Evolutionary conservation across 305 asterid genomes (phyloP).

Genomic region (Fraxinus dipetala): DNA sequence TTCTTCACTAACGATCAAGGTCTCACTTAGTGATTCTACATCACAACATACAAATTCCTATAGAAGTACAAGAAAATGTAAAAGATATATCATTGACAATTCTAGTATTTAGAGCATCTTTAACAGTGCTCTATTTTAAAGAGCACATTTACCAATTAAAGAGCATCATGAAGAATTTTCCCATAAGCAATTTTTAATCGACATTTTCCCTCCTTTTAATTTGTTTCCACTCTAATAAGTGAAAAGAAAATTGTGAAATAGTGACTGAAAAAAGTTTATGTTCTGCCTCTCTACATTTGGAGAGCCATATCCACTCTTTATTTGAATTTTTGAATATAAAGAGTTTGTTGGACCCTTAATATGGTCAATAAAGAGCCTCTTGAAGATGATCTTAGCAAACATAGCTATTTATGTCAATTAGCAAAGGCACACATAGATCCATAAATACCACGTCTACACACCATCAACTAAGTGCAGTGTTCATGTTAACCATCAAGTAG

Average conservation of each 20-base stretch:
- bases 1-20: background rate
- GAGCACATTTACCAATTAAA: background rate
- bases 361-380: background rate
- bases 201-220: background rate
- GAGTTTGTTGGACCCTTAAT: background rate
- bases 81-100: background rate
- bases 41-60: background rate
- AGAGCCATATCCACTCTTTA: background rate
- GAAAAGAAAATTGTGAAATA: background rate
- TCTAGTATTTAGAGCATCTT: background rate
- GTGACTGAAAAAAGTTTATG: background rate
- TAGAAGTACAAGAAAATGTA: background rate
- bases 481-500: background rate
- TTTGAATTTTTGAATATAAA: background rate
- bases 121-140: background rate
- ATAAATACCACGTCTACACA: background rate
- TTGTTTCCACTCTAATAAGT: background rate
- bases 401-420: background rate
- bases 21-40: background rate
- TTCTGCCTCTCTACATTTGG: background rate
- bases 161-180: background rate
- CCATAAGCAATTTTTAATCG: background rate
- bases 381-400: background rate
- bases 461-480: conserved; percentile 4
- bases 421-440: conserved; percentile 6